Conservation (phyloP, 257 asterid species). For the Lycium ferocissimum region DNA sequence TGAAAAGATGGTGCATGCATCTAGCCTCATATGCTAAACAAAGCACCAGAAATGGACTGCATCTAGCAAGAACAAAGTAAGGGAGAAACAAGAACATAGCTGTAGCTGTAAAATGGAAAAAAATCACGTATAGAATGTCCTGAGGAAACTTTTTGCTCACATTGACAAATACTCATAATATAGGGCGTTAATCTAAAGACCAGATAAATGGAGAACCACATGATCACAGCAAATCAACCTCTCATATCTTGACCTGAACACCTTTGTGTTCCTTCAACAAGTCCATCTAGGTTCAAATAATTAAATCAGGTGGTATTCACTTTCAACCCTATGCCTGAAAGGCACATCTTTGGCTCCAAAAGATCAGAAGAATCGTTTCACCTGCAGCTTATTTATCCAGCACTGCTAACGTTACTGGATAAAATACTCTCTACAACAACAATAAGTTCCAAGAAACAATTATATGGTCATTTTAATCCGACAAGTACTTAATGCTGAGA, state of each 20-base stretch:
- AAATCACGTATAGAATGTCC: conserved; percentile 3
- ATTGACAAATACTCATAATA: background rate
- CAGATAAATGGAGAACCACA: background rate
- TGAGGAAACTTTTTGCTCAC: background rate
- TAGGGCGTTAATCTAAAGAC: background rate
- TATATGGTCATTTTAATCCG: background rate
- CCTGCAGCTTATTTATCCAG: background rate
- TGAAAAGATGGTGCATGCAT: background rate
- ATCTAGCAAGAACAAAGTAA: background rate
- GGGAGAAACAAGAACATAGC: background rate
- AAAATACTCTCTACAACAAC: background rate
- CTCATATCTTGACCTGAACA: background rate
- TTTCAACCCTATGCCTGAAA: conserved; percentile 20
- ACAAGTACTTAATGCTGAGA: background rate
- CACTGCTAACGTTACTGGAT: background rate
- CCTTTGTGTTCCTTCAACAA: conserved; percentile 6
- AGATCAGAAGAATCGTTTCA: background rate
- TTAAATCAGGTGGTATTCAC: conserved; percentile 22
- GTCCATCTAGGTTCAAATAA: conserved; percentile 1
- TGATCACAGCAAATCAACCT: background rate
- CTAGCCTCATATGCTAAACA: background rate
- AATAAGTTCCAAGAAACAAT: conserved; percentile 5
- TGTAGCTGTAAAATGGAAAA: background rate
- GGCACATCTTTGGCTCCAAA: background rate
- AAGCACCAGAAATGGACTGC: conserved; percentile 11